Evolutionary conservation across 768 basidiomycete genomes (phyloP).

Genomic region (Tricholoma terreum): DNA sequence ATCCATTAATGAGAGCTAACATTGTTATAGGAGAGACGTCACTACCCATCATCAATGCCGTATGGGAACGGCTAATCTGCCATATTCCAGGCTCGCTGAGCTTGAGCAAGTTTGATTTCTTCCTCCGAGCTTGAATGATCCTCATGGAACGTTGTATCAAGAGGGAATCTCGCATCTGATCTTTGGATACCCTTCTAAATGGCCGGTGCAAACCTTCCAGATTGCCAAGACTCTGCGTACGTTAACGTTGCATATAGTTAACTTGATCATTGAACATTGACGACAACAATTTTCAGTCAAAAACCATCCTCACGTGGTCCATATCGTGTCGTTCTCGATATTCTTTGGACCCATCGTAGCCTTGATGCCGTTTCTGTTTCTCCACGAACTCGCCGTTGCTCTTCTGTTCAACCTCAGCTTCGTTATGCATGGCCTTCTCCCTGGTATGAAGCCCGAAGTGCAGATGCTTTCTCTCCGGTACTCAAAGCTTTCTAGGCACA

Average conservation of each 20-base stretch:
- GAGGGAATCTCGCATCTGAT: slow-evolving; percentile 5
- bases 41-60: not conserved
- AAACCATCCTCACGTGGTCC: slow-evolving; percentile 32
- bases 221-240: slow-evolving; percentile 13
- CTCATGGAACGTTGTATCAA: not conserved
- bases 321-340: slow-evolving; percentile 33
- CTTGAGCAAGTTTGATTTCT: not conserved
- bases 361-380: slow-evolving; percentile 32
- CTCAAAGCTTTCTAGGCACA: slow-evolving; percentile 18
- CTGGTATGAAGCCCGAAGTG: slow-evolving; percentile 16
- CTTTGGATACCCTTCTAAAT: slow-evolving; percentile 16
- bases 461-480: not conserved
- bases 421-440: slow-evolving; percentile 34
- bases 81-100: not conserved
- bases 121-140: not conserved
- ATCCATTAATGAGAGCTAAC: not conserved
- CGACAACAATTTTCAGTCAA: slow-evolving; percentile 10
- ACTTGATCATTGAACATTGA: not conserved
- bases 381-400: slow-evolving; percentile 33
- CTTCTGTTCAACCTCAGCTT: slow-evolving; percentile 32
- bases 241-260: slow-evolving; percentile 7
- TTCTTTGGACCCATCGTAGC: slow-evolving; percentile 43
- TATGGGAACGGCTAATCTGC: slow-evolving; percentile 1
- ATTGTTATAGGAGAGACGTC: slow-evolving; percentile 2
- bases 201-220: slow-evolving; percentile 15